A percentile compares a stretch with the other conserved stretches of the same genome.
phyloP scores from a whole-genome alignment of 2,329 filamentous ascomycete genomes.

The Ascochyta fabae region DNA sequence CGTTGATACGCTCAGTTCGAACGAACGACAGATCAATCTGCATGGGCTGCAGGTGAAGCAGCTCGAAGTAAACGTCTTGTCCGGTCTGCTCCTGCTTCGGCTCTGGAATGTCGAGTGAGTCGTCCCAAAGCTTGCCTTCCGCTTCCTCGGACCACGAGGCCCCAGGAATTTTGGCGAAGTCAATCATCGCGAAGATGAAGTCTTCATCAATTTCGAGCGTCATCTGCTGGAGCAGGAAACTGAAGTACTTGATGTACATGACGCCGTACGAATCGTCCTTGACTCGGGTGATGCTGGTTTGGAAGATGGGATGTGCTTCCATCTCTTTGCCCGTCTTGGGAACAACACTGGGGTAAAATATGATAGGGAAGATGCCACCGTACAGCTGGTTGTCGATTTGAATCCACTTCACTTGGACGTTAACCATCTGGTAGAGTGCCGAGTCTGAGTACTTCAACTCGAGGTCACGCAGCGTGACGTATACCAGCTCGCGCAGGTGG shows the following conservation, averaged over 20 bases:
- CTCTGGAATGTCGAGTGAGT: slow-evolving; percentile 88
- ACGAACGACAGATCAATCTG: slow-evolving; percentile 97
- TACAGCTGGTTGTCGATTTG: slow-evolving; percentile 99
- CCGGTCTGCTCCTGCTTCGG: slow-evolving; percentile 82
- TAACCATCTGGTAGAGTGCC: slow-evolving; percentile 89
- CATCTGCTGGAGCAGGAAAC: slow-evolving; percentile 93
- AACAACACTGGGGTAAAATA: slow-evolving; percentile 96
- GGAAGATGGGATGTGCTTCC: slow-evolving; percentile 92
- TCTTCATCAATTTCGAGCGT: slow-evolving; percentile 97
- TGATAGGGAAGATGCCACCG: slow-evolving; percentile 95
- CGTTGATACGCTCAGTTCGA: slow-evolving; percentile 93
- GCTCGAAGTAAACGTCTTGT: slow-evolving; percentile 97
- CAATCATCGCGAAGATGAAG: slow-evolving; percentile 93
- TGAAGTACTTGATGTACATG: slow-evolving; percentile 97
- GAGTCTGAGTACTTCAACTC: slow-evolving; percentile 92
- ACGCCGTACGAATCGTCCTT: slow-evolving; percentile 99
- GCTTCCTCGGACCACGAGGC: slow-evolving; percentile 85
- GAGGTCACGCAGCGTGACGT: slow-evolving; percentile 90
- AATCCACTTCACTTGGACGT: slow-evolving; percentile 94
- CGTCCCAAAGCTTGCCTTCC: slow-evolving; percentile 86
- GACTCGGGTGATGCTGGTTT: slow-evolving; percentile 88
- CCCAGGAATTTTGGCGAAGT: slow-evolving; percentile 92
- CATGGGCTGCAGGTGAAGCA: slow-evolving; percentile 97
- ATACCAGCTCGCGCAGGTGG: slow-evolving; percentile 89
- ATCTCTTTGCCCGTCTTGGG: slow-evolving; percentile 97